phyloP scores from a whole-genome alignment of 768 basidiomycete species.

The Imleria badia region DNA sequence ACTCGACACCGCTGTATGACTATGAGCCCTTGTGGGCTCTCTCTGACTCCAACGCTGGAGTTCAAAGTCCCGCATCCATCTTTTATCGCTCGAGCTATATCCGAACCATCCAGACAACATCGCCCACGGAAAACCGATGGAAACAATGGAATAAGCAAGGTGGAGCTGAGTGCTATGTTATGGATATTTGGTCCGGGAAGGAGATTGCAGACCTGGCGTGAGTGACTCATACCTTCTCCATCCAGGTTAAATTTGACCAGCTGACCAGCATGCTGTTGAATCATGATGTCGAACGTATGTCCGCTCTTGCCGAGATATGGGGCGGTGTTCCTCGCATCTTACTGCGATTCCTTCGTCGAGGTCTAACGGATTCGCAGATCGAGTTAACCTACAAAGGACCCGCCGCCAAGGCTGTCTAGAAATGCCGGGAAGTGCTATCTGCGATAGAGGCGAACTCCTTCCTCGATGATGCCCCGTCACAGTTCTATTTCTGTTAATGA shows the following conservation, averaged over 20 bases:
- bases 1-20: rapidly evolving
- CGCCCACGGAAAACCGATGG: background rate
- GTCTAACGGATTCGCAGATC: background rate
- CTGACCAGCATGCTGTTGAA: background rate
- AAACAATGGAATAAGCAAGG: background rate
- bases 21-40: background rate
- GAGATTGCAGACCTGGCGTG: background rate
- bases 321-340: background rate
- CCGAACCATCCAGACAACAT: background rate
- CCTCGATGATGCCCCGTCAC: no score
- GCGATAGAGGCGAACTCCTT: no score
- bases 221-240: background rate
- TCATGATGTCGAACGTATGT: background rate
- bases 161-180: background rate
- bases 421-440: background rate
- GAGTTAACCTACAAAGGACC: background rate
- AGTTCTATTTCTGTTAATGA: no score
- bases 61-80: background rate
- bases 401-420: rapidly evolving
- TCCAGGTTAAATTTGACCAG: background rate
- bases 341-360: background rate
- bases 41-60: background rate
- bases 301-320: background rate
- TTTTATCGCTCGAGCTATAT: background rate
- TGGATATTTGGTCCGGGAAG: slow-evolving; percentile 1